Base-by-base conservation (phyloP, 768 basidiomycete genomes). In the Hypsizygus marmoreus region DNA sequence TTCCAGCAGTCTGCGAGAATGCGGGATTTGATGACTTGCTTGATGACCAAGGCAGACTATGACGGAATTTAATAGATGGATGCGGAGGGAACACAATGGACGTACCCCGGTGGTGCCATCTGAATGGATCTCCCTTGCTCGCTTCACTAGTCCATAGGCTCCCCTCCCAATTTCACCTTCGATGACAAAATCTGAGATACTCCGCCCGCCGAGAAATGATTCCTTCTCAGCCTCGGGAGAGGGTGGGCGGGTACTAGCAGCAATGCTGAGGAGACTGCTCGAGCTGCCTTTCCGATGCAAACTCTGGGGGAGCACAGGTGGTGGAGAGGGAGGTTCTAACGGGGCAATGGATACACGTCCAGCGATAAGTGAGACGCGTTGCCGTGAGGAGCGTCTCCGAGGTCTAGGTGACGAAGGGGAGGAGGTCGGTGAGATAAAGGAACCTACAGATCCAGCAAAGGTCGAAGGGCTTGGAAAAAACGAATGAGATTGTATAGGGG, bases 1-100 rank as follows among this genome's bases (percentile, higher is more conserved):
- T 98, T 98, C 97, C 97, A 99, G 67, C 95, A 98, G 70, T 99
- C 95, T 23, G 95, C 95, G 41, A 99, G 79, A 49, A 99, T 99
- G 40, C 97, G 89, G 36, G 91, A 94, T 68, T 98, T 98, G 74
- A 98, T 95, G 60, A 98, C 86, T 67, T 97, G 95, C 62, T 99
- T 99, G 69, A 99, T 93, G 57, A 99, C 87, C 49, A 97, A 70
- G 28, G 88, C 84, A 3, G 93, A 87, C 92, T 94, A 58, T 50
- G 35, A 51, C 45, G 55, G 45, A 47, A 56, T 19, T 22, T 54
- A 44, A 37, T 31, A 45, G 55, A 48, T 46, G 43, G 40, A 35
- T 30, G 40, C 20, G 33, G 40, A 55, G 55, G 50, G 31, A 28
- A 39, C 39, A 45, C 34, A 45, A 40, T 47, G 28, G 54, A 59